These are phyloP conservation scores for Microbotryum saponariae DNA, from an alignment of 1,284 basidiomycete species.

Conservation along the genomic window DNA sequence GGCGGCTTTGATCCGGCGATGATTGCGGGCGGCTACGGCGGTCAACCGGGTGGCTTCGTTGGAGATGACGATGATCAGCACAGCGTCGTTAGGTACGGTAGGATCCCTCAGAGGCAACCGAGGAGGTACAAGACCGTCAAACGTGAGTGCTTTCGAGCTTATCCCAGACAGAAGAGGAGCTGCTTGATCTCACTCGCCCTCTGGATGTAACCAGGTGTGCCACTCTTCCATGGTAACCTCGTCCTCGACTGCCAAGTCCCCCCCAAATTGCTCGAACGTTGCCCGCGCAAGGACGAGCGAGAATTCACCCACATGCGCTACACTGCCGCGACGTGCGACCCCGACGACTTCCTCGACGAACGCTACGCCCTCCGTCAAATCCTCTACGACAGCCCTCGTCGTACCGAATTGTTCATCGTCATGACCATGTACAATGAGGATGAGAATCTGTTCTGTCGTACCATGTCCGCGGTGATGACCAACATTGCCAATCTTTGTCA, in stretches of 20 bases:
- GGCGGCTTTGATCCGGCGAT: constrained; percentile 29
- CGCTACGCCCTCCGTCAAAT: constrained; percentile 81
- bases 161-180: constrained; percentile 37
- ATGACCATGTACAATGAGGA: constrained; percentile 67
- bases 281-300: constrained; percentile 61
- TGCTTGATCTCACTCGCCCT: background rate
- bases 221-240: constrained; percentile 83
- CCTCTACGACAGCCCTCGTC: constrained; percentile 72
- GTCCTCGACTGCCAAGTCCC: constrained; percentile 81
- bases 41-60: no score
- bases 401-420: constrained; percentile 69
- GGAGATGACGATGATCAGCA: constrained; percentile 35
- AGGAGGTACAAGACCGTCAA: constrained; percentile 85
- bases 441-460: constrained; percentile 66
- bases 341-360: constrained; percentile 70
- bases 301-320: constrained; percentile 93
- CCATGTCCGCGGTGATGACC: constrained; percentile 84
- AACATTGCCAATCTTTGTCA: constrained; percentile 67
- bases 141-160: constrained; percentile 43
- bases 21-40: background rate
- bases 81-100: constrained; percentile 56
- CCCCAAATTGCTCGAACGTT: constrained; percentile 72
- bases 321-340: constrained; percentile 85
- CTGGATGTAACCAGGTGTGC: constrained; percentile 35
- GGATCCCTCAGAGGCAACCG: constrained; percentile 76